Evolutionary conservation across 768 basidiomycete species (phyloP).

Genomic region (Paxillus ammoniavirescens): DNA sequence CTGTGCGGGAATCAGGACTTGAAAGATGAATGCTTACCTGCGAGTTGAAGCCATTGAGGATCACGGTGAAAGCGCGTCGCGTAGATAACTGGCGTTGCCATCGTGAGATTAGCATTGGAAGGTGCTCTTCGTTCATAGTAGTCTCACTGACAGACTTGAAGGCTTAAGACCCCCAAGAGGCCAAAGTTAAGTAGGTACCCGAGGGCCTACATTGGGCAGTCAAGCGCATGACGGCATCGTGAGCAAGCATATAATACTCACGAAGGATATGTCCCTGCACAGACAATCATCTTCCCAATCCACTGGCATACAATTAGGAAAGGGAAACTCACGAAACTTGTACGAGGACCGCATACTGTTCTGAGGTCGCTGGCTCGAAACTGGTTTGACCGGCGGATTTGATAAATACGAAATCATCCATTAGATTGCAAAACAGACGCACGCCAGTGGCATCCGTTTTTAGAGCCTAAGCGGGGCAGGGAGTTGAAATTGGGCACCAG

Average conservation of each 20-base stretch:
- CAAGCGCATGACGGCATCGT: not conserved
- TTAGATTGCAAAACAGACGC: not conserved
- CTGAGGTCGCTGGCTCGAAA: not conserved
- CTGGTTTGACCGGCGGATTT: too few relatives aligned
- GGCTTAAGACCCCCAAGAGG: conserved; percentile 1
- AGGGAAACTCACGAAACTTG: conserved; percentile 8
- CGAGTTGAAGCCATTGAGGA: conserved; percentile 1
- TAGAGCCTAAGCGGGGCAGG: not conserved
- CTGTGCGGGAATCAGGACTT: not conserved
- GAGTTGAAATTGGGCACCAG: not conserved
- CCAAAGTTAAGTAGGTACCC: conserved; percentile 12
- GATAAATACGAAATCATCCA: too few relatives aligned
- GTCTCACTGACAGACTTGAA: conserved; percentile 8
- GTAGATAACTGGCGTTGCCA: conserved; percentile 1
- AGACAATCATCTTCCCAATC: not conserved
- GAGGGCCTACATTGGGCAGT: not conserved
- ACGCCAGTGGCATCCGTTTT: not conserved
- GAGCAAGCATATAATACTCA: not conserved
- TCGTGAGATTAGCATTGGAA: not conserved
- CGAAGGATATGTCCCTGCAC: conserved; percentile 4
- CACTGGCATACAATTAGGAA: not conserved
- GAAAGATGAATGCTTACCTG: conserved; percentile 1
- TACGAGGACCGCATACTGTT: conserved; percentile 1
- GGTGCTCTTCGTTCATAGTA: too few relatives aligned
- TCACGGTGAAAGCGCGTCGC: conserved; percentile 4